A percentile compares a stretch with the other conserved stretches of the same genome.
phyloP scores from a whole-genome alignment of 129 eudicot genomes.

The Pulicaria dysenterica region DNA sequence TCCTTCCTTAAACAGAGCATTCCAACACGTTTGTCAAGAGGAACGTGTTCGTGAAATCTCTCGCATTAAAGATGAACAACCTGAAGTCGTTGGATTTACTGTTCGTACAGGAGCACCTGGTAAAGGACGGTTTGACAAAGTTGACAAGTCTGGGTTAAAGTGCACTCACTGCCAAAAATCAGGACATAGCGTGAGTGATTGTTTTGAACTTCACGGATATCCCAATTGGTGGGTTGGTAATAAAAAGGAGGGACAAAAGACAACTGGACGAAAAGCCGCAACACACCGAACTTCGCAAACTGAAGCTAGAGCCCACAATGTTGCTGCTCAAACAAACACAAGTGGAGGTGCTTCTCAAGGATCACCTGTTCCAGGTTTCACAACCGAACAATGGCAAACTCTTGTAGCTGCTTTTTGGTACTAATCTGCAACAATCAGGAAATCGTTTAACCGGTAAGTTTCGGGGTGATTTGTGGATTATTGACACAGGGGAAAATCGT shows the following conservation, averaged over 20 bases:
- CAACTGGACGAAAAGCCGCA: not conserved
- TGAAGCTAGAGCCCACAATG: no score
- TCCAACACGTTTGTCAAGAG: constrained; percentile 3
- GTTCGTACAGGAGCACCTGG: not conserved
- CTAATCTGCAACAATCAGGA: not conserved
- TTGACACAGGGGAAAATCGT: constrained; percentile 1
- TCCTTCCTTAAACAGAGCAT: no score
- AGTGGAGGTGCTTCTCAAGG: not conserved
- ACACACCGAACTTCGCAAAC: no score
- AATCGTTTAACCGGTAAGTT: constrained; percentile 5
- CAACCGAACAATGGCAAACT: constrained; percentile 1
- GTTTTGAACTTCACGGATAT: constrained; percentile 2
- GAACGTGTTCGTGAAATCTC: not conserved
- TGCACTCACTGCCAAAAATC: constrained; percentile 5
- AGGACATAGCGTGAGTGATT: not conserved
- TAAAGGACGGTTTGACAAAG: not conserved
- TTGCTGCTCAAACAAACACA: no score
- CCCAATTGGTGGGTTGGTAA: constrained; percentile 1
- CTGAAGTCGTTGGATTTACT: not conserved
- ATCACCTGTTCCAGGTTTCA: not conserved
- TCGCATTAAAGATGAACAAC: not conserved
- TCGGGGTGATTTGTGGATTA: not conserved
- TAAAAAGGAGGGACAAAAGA: not conserved
- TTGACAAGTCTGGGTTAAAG: not conserved
- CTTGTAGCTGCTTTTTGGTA: not conserved